Percentiles rank a stretch among this genome's conserved stretches.
phyloP scores from a whole-genome alignment of 2,329 filamentous ascomycete species.

The Colletotrichum horii region DNA sequence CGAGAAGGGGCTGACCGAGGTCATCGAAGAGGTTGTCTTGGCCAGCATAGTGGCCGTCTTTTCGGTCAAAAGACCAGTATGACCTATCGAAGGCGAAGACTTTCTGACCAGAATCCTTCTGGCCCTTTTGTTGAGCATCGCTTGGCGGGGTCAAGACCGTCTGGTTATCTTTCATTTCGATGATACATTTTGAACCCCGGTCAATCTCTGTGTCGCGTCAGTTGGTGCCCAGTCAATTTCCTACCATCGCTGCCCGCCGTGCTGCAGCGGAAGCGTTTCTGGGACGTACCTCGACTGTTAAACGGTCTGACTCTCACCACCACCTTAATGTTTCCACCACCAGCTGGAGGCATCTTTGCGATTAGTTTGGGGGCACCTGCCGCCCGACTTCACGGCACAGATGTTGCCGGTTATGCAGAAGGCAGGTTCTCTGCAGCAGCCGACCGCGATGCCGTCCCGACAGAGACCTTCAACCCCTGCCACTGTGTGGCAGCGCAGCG shows the following conservation, averaged over 20 bases:
- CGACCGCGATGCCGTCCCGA: neutral
- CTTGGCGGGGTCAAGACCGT: conserved; percentile 82
- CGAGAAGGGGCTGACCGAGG: conserved; percentile 85
- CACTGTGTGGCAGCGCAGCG: neutral
- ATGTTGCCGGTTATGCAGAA: conserved; percentile 6
- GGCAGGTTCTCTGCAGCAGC: conserved; percentile 1
- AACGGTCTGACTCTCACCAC: conserved; percentile 96
- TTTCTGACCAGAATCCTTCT: conserved; percentile 76
- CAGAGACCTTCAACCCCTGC: neutral
- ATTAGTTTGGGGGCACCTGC: conserved; percentile 12
- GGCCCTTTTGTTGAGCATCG: conserved; percentile 63
- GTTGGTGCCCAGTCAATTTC: neutral
- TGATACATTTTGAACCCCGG: conserved; percentile 92
- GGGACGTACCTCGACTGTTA: conserved; percentile 81
- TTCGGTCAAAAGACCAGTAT: conserved; percentile 96
- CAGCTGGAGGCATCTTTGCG: conserved; percentile 65
- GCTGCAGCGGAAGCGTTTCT: neutral
- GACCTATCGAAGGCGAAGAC: conserved; percentile 95
- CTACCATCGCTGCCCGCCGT: neutral
- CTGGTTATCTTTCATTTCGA: conserved; percentile 94
- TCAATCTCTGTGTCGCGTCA: conserved; percentile 73
- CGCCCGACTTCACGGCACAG: conserved; percentile 12
- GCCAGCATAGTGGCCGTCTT: conserved; percentile 82
- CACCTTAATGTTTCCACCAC: conserved; percentile 98
- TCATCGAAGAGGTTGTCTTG: conserved; percentile 90